A percentile compares a stretch with the other conserved stretches of the same genome.
Conservation (phyloP, 495 filamentous ascomycete genomes). For the Aspergillus ellipticus region DNA sequence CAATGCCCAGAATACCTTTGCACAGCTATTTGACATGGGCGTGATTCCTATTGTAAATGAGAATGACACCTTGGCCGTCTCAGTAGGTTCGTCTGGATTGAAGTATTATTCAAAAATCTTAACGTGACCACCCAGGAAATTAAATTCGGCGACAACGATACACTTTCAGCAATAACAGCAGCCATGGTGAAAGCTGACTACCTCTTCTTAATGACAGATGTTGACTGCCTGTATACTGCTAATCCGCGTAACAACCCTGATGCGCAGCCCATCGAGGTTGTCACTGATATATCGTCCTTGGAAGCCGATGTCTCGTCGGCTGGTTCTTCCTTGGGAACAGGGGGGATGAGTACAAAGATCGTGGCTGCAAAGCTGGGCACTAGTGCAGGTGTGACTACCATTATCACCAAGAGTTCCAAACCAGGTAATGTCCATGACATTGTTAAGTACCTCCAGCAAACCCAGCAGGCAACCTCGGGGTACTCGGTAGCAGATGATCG, state of each 20-base stretch:
- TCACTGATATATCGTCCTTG: conserved; percentile 82
- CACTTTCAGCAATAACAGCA: conserved; percentile 90
- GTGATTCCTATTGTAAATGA: conserved; percentile 99
- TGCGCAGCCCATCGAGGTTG: conserved; percentile 84
- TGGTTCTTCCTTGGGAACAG: conserved; percentile 87
- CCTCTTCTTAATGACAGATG: conserved; percentile 97
- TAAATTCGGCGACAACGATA: conserved; percentile 99
- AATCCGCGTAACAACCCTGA: conserved; percentile 84
- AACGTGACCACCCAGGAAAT: conserved; percentile 60
- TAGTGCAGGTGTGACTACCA: conserved; percentile 89
- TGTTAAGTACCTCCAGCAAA: conserved; percentile 71
- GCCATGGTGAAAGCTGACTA: conserved; percentile 97
- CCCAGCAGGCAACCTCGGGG: conserved; percentile 27
- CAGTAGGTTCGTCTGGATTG: conserved; percentile 41
- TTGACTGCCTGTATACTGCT: conserved; percentile 94
- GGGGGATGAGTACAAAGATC: conserved; percentile 97
- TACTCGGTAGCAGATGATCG: conserved; percentile 20
- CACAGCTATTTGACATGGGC: conserved; percentile 87
- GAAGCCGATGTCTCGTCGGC: conserved; percentile 88
- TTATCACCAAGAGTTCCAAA: conserved; percentile 87
- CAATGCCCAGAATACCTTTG: conserved; percentile 92
- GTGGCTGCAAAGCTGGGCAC: conserved; percentile 91
- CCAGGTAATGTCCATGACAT: conserved; percentile 91
- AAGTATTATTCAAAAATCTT: not conserved
- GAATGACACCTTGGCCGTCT: conserved; percentile 93